A percentile compares a stretch with the other conserved stretches of the same genome.
Conservation (phyloP, 352 stramenopile genomes). For the Pythium monospermum region DNA sequence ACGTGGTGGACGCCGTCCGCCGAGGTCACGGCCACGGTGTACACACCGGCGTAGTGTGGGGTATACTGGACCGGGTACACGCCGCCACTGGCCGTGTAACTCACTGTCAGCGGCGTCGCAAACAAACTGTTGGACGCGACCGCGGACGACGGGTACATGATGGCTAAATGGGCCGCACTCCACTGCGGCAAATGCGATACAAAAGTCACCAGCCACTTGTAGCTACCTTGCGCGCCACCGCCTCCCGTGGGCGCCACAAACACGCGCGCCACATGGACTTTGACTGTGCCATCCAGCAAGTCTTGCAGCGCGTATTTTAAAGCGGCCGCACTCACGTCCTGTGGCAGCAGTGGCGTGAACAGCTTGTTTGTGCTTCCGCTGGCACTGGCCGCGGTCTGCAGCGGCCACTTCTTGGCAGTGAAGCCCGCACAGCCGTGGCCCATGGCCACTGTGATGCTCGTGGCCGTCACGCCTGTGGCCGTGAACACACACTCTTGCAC, state of each 20-base stretch:
- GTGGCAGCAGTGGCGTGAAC: constrained; percentile 58
- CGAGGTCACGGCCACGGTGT: constrained; percentile 85
- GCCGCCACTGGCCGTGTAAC: constrained; percentile 47
- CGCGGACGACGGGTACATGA: constrained; percentile 61
- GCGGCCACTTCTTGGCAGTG: constrained; percentile 27
- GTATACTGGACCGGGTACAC: constrained; percentile 92
- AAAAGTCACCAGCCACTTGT: constrained; percentile 92
- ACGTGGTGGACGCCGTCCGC: constrained; percentile 70
- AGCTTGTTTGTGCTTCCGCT: constrained; percentile 11
- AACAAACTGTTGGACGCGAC: constrained; percentile 34
- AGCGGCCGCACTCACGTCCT: constrained; percentile 46
- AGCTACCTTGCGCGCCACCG: constrained; percentile 26
- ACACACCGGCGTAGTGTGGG: constrained; percentile 85
- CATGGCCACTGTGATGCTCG: constrained; percentile 40
- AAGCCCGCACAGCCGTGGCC: constrained; percentile 63
- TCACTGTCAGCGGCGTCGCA: constrained; percentile 38
- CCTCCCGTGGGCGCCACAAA: constrained; percentile 16
- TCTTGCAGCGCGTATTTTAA: constrained; percentile 69
- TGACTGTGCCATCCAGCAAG: constrained; percentile 28
- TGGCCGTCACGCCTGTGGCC: constrained; percentile 29
- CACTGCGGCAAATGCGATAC: constrained; percentile 80
- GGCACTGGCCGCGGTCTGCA: constrained; percentile 29
- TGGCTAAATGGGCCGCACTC: constrained; percentile 59
- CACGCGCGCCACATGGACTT: constrained; percentile 40
- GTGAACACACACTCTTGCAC: constrained; percentile 76